Evolutionary conservation across 495 filamentous ascomycete species (phyloP), one percentile per base, ranked within the genome.

Genomic region (Penicillium crystallinum): DNA sequence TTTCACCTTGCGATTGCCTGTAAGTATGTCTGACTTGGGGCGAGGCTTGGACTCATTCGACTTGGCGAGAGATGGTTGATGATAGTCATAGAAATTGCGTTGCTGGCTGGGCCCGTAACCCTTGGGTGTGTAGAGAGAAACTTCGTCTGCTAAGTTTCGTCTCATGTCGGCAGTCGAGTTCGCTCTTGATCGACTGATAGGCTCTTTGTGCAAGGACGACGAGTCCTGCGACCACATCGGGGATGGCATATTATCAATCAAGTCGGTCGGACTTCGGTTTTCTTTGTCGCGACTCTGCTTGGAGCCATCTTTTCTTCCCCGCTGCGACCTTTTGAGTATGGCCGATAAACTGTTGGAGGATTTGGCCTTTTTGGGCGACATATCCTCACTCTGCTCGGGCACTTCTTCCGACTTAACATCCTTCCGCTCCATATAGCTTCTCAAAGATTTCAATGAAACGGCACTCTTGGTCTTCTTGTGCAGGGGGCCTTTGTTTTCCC

Each of bases 141-240:
- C 77, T 50, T 89, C 83, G 25, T 82, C 76, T 12, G 81, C 75
- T 21, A 84, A 41, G 29, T 63, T 71, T 21, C 65, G 62, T 4
- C 58, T 65, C 30, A 70, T 74, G 48, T 76, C 74, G 3, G 71
- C 73, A 11, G 55, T 52, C 8, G 59, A 63, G 27, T 55, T 58
- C 10, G 62, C 56, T 29, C 54, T 27, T n/a, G 54, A 55, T 18
- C 53, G 54, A 21, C 37, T 53, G 35, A 46, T 63, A 2, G 69
- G 63, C 17, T 70, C 65, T 38, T 77, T 73, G 33, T 71, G 67
- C 35, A 75, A 70, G 4, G 63, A 74, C 5, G 72, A 71, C 21
- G 80, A 68, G 62, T 88, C 91, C 59, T 91, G 85, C 2, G 84
- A 80, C 76, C 89, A 95, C 21, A 90, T 85, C 3, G 91, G 90